A percentile compares a stretch with the other conserved stretches of the same genome.
These are phyloP conservation scores for Euphrasia confusa DNA, from an alignment of 257 asterid genomes.

Conservation along the genomic window DNA sequence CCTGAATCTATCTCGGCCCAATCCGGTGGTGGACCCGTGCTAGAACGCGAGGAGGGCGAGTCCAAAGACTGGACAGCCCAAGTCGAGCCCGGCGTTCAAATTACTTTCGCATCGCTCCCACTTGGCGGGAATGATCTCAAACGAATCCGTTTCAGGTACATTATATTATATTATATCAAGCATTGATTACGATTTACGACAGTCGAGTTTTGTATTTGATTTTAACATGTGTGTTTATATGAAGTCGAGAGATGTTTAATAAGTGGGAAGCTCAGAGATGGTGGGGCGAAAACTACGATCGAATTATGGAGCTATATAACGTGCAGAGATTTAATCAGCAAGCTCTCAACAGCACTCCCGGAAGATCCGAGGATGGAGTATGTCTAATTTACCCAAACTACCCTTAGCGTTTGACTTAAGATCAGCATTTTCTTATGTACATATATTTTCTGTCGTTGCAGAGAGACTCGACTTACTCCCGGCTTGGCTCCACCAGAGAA, in stretches of 20 bases:
- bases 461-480: conserved; percentile 86
- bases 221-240: neutral
- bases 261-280: conserved; percentile 89
- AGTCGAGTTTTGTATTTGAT: too few relatives aligned
- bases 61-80: conserved; percentile 94
- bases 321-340: conserved; percentile 81
- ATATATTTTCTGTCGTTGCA: conserved; percentile 28
- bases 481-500: conserved; percentile 65
- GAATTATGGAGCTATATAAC: conserved; percentile 84
- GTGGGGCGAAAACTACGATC: conserved; percentile 87
- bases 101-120: conserved; percentile 71
- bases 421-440: neutral
- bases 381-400: conserved; percentile 9
- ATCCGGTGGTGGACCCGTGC: neutral
- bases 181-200: too few relatives aligned
- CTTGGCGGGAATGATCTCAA: conserved; percentile 86
- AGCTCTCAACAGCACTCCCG: conserved; percentile 61
- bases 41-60: conserved; percentile 62
- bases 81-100: conserved; percentile 92
- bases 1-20: neutral
- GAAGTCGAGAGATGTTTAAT: conserved; percentile 80
- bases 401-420: neutral
- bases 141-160: conserved; percentile 86
- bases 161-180: too few relatives aligned
- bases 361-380: conserved; percentile 88